Conservation (phyloP, 2,329 filamentous ascomycete species). For the Exophiala xenobiotica region DNA sequence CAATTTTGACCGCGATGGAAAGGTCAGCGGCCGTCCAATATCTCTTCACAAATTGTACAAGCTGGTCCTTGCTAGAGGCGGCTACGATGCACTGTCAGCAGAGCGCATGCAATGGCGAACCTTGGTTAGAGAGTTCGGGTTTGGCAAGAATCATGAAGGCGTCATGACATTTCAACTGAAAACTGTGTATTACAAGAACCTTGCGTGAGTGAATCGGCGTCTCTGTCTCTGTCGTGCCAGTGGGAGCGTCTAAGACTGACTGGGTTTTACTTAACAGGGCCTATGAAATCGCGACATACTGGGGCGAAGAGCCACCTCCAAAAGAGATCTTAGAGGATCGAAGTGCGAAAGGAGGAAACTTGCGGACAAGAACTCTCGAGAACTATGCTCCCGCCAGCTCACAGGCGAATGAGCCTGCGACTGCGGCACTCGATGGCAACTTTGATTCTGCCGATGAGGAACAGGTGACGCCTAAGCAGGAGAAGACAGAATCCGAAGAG, state of each 20-base stretch:
- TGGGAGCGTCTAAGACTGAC: background rate
- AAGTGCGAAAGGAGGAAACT: constrained; percentile 74
- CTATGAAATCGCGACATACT: constrained; percentile 77
- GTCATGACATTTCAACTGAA: constrained; percentile 86
- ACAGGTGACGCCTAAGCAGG: constrained; percentile 51
- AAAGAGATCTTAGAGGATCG: constrained; percentile 81
- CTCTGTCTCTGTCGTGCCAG: background rate
- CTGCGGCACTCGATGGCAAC: constrained; percentile 16
- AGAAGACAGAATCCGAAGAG: constrained; percentile 51
- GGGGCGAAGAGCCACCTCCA: constrained; percentile 78
- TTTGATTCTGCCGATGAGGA: constrained; percentile 46
- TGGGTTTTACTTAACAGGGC: constrained; percentile 47
- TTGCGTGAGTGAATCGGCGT: constrained; percentile 53
- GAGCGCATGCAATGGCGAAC: constrained; percentile 84
- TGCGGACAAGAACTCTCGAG: constrained; percentile 76
- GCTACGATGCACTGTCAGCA: constrained; percentile 80
- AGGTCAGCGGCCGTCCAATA: constrained; percentile 72
- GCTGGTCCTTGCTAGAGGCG: constrained; percentile 71
- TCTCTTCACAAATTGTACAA: constrained; percentile 78
- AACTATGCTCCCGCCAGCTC: constrained; percentile 62
- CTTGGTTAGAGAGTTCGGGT: constrained; percentile 72
- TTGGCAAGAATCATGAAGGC: constrained; percentile 71
- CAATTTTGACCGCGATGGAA: constrained; percentile 74
- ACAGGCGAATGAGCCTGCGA: constrained; percentile 23
- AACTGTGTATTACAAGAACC: constrained; percentile 84